Percentiles rank a stretch among this genome's conserved stretches.
Evolutionary conservation across 345 rosid species (phyloP).

Genomic region (Citrus hindsii): DNA sequence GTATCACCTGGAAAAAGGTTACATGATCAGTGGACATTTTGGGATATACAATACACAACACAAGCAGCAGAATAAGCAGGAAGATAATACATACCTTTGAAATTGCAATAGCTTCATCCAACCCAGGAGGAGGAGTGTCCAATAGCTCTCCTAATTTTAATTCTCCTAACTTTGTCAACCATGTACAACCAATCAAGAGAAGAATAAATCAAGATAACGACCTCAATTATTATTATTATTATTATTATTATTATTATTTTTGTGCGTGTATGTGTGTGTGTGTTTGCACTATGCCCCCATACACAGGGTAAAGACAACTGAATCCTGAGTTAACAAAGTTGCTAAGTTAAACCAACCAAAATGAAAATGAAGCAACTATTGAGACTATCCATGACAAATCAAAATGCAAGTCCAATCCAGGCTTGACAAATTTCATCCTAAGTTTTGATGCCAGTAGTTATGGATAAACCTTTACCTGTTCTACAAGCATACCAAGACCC

Average conservation of each 20-base stretch:
- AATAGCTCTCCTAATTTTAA: conserved; percentile 87
- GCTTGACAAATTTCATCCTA: not conserved
- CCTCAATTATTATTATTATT: not conserved
- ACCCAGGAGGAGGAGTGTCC: conserved; percentile 98
- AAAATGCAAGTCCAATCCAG: not conserved
- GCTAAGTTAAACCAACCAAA: not conserved
- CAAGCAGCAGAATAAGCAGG: conserved; percentile 8
- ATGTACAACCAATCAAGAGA: conserved; percentile 10
- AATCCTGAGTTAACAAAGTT: not conserved
- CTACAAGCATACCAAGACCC: conserved; percentile 94
- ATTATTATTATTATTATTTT: no score
- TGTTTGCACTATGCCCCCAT: not conserved
- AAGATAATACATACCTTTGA: conserved; percentile 54
- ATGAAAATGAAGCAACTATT: not conserved
- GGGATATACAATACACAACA: not conserved
- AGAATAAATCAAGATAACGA: not conserved
- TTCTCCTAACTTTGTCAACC: conserved; percentile 69
- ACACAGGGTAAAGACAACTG: not conserved
- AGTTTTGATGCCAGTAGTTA: not conserved
- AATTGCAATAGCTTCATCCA: conserved; percentile 98
- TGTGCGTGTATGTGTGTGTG: not conserved
- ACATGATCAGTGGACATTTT: conserved; percentile 21
- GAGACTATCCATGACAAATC: not conserved
- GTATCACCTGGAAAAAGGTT: conserved; percentile 68
- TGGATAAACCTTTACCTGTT: conserved; percentile 57